Percentiles rank a stretch among this genome's conserved stretches.
Conservation (phyloP, 2,329 filamentous ascomycete species). For the Huntiella bhutanensis region DNA sequence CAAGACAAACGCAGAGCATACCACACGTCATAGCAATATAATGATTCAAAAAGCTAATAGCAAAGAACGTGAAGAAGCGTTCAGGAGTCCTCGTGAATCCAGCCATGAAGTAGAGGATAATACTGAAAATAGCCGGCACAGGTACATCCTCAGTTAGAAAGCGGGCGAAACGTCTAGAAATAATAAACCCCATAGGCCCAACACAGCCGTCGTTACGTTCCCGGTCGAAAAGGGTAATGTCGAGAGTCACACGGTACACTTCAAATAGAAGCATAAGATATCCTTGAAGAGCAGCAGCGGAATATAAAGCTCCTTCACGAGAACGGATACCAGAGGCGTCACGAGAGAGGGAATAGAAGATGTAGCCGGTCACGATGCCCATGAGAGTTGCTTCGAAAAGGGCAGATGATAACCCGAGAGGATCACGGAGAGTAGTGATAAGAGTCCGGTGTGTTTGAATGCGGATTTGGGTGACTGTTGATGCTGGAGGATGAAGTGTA, state of each 20-base stretch:
- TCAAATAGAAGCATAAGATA: slow-evolving; percentile 63
- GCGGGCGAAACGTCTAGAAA: slow-evolving; percentile 50
- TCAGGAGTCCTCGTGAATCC: slow-evolving; percentile 44
- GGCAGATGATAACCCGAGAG: slow-evolving; percentile 53
- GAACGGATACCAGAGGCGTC: slow-evolving; percentile 56
- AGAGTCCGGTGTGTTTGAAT: slow-evolving; percentile 52
- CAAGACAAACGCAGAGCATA: slow-evolving; percentile 44
- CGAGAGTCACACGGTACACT: slow-evolving; percentile 53
- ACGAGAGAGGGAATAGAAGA: slow-evolving; percentile 46
- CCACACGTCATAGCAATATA: slow-evolving; percentile 58
- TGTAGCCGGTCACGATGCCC: slow-evolving; percentile 53
- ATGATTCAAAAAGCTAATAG: slow-evolving; percentile 47
- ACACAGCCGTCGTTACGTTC: slow-evolving; percentile 57
- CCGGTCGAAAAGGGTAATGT: slow-evolving; percentile 59
- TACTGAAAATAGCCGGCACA: slow-evolving; percentile 49
- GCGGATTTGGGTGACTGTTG: slow-evolving; percentile 40
- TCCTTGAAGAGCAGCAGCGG: slow-evolving; percentile 50
- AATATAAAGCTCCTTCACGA: slow-evolving; percentile 54
- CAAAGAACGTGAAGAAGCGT: slow-evolving; percentile 56
- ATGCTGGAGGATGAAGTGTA: slow-evolving; percentile 25
- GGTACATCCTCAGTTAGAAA: slow-evolving; percentile 54
- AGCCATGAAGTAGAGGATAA: slow-evolving; percentile 62
- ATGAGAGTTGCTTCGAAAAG: slow-evolving; percentile 51
- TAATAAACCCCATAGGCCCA: slow-evolving; percentile 46
- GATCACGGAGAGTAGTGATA: slow-evolving; percentile 56